Evolutionary conservation across 2,329 filamentous ascomycete genomes (phyloP), one percentile per base, ranked within the genome.

Genomic region (Ophiosphaerella narmari): DNA sequence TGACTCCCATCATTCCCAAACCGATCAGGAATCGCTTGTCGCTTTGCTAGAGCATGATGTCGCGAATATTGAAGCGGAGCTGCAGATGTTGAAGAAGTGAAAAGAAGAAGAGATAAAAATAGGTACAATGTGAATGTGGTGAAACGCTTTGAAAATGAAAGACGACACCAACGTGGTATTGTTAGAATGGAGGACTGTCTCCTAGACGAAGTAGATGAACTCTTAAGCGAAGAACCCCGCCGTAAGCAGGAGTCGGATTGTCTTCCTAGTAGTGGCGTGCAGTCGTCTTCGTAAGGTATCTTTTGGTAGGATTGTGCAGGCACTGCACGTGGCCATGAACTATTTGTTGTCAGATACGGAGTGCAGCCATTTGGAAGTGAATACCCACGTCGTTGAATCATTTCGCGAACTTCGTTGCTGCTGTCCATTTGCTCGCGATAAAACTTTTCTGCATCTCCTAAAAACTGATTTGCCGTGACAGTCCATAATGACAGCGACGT

Each of bases 1-100:
- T 52, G 38, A 43, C 61, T 62, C 13, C 62, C 63, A 38, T 62
- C 64, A 24, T 63, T 52, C 6, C 62, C 62, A 14, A 41, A 50
- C 18, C 40, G 39, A 33, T 67, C 62, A 9, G 62, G 63, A 14
- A 67, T 59, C 11, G 63, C 52, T 52, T 67, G 63, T n/a, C 61
- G 55, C 5, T 36, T 13, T 13, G 40, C n/a, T 5, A 52, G 46
- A 4, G 49, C 44, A n/a, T 43, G 34, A 9, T 37, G 14, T 21
- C 48, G 46, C 5, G 29, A 11, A 7, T 41, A 9, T 32, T 43
- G n/a, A 14, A 47, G n/a, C n/a, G 57, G 50, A 4, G 39, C 36
- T 29, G 61, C 50, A 23, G 37, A 32, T 11, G 50, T 45, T 7
- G 43, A 14, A 7, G 53, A 38, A n/a, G 40, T 34, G 47, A 47